A percentile compares a stretch with the other conserved stretches of the same genome.
These are phyloP conservation scores for Xylaria sp. DNA, from an alignment of 2,329 filamentous ascomycete genomes.

Conservation along the genomic window DNA sequence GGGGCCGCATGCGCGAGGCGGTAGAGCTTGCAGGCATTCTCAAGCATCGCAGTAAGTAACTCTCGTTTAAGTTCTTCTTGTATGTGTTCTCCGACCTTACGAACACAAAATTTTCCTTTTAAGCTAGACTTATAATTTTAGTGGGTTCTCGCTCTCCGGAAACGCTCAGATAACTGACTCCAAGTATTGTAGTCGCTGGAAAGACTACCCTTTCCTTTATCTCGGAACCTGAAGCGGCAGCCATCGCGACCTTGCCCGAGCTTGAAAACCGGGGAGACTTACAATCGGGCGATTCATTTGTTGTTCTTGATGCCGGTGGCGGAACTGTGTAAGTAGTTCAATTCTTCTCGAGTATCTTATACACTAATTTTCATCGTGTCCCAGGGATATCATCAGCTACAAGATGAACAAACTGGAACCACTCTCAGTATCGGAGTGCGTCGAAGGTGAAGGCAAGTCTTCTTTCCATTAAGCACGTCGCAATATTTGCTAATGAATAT, in stretches of 20 bases:
- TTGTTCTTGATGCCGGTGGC: conserved; percentile 49
- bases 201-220: conserved; percentile 51
- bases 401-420: conserved; percentile 27
- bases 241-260: conserved; percentile 52
- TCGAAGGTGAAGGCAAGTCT: conserved; percentile 31
- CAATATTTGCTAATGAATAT: neutral
- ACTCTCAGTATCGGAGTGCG: conserved; percentile 24
- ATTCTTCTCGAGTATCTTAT: neutral
- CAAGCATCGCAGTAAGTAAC: conserved; percentile 13
- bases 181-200: conserved; percentile 31
- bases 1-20: conserved; percentile 52
- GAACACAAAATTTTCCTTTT: neutral
- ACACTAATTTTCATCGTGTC: neutral
- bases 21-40: conserved; percentile 52
- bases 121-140: neutral
- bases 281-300: conserved; percentile 42
- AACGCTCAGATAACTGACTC: neutral
- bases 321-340: conserved; percentile 31
- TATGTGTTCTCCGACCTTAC: neutral
- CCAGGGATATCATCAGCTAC: conserved; percentile 38
- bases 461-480: too few relatives aligned
- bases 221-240: conserved; percentile 59
- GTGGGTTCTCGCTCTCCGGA: neutral
- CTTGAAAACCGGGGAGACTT: conserved; percentile 40
- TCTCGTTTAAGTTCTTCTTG: neutral